Percentiles rank a stretch among this genome's conserved stretches.
phyloP scores from a whole-genome alignment of 768 basidiomycete genomes.

The Krasilnikovozyma curviuscula region DNA sequence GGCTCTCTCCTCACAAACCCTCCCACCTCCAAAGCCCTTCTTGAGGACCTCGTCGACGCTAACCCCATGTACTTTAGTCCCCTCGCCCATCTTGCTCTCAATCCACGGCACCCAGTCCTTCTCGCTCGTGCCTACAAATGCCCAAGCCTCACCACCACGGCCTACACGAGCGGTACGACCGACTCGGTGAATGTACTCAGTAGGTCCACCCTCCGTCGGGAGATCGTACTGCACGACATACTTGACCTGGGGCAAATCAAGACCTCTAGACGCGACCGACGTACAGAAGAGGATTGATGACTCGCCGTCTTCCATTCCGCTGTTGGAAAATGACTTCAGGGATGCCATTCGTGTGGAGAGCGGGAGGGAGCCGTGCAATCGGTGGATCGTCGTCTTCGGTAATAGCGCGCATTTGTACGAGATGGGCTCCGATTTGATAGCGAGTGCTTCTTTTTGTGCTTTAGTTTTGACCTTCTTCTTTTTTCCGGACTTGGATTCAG shows the following conservation, averaged over 20 bases:
- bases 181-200: constrained; percentile 90
- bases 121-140: constrained; percentile 72
- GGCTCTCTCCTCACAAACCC: constrained; percentile 70
- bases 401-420: constrained; percentile 53
- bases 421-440: constrained; percentile 28
- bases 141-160: constrained; percentile 89
- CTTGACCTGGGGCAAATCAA: constrained; percentile 83
- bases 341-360: constrained; percentile 60
- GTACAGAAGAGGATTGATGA: constrained; percentile 78
- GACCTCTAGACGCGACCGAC: constrained; percentile 92
- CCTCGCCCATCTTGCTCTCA: constrained; percentile 53
- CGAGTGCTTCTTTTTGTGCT: constrained; percentile 12
- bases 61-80: constrained; percentile 38
- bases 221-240: constrained; percentile 92
- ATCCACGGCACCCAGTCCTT: constrained; percentile 80
- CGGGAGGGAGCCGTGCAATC: constrained; percentile 82
- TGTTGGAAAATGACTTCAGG: constrained; percentile 54
- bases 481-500: constrained; percentile 13
- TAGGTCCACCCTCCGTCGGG: constrained; percentile 88
- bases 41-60: constrained; percentile 50
- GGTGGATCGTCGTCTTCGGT: constrained; percentile 61
- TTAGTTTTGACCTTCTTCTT: constrained; percentile 22
- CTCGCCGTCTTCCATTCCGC: constrained; percentile 19
- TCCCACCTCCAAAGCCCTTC: constrained; percentile 70
- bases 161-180: constrained; percentile 94